phyloP scores from a whole-genome alignment of 73 alveolate species.

The Tetrahymena borealis region DNA sequence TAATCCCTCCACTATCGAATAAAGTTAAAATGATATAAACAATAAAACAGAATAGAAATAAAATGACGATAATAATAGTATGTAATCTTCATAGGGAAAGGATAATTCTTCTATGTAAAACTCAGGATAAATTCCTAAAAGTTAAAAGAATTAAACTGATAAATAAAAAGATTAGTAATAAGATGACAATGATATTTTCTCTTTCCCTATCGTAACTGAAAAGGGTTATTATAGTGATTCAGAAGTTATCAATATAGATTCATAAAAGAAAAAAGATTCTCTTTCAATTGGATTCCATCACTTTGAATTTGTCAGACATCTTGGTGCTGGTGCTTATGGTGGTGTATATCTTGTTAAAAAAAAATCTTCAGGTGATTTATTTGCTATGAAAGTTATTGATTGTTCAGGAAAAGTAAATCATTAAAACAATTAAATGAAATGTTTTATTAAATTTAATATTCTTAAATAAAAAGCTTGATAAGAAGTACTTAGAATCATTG shows the following conservation, averaged over 20 bases:
- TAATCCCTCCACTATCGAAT: too few species aligned
- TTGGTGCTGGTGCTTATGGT: slow-evolving; percentile 90
- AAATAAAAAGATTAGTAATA: background rate
- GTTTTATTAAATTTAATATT: background rate
- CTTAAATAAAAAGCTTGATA: background rate
- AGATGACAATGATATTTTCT: background rate
- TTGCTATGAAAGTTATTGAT: slow-evolving; percentile 70
- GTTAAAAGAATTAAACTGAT: background rate
- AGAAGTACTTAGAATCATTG: slow-evolving; percentile 12
- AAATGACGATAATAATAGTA: too few species aligned
- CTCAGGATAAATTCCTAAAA: too few species aligned
- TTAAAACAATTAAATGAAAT: background rate
- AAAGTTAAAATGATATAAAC: too few species aligned
- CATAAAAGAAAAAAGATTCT: slow-evolving; percentile 7
- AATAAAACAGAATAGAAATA: too few species aligned
- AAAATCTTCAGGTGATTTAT: slow-evolving; percentile 50
- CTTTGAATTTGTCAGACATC: slow-evolving; percentile 57
- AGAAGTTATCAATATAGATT: background rate
- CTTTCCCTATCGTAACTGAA: slow-evolving; percentile 14
- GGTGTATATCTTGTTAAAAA: slow-evolving; percentile 71
- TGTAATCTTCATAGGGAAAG: too few species aligned
- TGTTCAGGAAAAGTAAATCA: background rate
- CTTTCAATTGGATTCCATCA: slow-evolving; percentile 9
- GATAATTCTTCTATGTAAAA: too few species aligned
- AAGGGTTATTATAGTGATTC: slow-evolving; percentile 10